Evolutionary conservation across 73 alveolate genomes (phyloP).

Genomic region (Breviolum minutum): DNA sequence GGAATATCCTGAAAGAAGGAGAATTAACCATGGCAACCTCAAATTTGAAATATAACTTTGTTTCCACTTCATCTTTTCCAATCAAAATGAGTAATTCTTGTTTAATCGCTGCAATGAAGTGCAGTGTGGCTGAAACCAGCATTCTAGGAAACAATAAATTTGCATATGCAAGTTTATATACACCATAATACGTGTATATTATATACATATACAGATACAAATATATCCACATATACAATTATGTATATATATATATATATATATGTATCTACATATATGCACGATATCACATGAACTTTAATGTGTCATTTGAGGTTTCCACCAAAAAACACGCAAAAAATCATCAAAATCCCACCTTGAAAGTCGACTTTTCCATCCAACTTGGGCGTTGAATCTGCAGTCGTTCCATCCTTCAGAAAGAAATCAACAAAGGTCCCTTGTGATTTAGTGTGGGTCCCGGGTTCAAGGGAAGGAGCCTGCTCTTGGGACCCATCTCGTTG

Average conservation of each 20-base stretch:
- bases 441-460: background rate
- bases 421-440: too few relatives aligned
- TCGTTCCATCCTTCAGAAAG: constrained; percentile 21
- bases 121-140: background rate
- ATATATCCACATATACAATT: too few relatives aligned
- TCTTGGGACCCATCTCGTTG: constrained; percentile 4
- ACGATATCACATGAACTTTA: too few relatives aligned
- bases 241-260: too few relatives aligned
- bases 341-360: background rate
- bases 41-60: too few relatives aligned
- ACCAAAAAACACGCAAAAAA: too few relatives aligned
- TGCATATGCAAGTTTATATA: background rate
- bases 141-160: background rate
- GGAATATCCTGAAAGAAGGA: too few relatives aligned
- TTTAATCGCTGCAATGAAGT: background rate
- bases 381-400: constrained; percentile 33
- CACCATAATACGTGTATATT: background rate
- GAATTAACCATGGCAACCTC: too few relatives aligned
- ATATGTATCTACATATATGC: background rate
- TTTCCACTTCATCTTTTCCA: too few relatives aligned
- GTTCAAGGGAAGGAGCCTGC: background rate
- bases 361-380: background rate
- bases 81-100: background rate
- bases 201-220: too few relatives aligned
- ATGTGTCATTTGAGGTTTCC: too few relatives aligned